Evolutionary conservation across 1,284 basidiomycete species (phyloP).

Genomic region (Mycena sp.): DNA sequence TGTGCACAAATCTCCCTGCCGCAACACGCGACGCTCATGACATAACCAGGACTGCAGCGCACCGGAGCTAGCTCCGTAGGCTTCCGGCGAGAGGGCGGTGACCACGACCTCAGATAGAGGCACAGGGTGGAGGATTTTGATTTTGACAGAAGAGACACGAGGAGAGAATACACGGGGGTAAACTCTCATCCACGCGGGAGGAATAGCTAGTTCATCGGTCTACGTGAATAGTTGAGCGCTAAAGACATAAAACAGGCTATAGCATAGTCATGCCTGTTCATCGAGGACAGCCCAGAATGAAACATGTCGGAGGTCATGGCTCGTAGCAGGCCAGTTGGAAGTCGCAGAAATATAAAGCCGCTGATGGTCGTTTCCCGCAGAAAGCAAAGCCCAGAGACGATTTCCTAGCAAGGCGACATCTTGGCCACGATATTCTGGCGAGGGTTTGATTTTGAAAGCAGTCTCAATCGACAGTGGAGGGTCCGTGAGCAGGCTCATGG

Average conservation of each 20-base stretch:
- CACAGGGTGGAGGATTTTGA: constrained; percentile 32
- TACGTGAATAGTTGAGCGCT: constrained; percentile 26
- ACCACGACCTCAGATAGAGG: constrained; percentile 55
- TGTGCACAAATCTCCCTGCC: constrained; percentile 55
- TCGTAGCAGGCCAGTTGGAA: not conserved
- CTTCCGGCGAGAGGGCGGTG: constrained; percentile 55
- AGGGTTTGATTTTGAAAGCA: constrained; percentile 9
- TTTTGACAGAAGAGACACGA: constrained; percentile 33
- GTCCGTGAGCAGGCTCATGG: constrained; percentile 9
- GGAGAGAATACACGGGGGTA: constrained; percentile 41
- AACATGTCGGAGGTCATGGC: not conserved
- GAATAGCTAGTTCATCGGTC: constrained; percentile 45
- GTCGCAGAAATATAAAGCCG: constrained; percentile 21
- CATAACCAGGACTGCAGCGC: constrained; percentile 55
- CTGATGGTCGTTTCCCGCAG: not conserved
- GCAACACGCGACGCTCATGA: constrained; percentile 53
- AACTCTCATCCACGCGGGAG: constrained; percentile 38
- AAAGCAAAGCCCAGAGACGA: constrained; percentile 7
- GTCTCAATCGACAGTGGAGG: constrained; percentile 5
- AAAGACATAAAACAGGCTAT: not conserved
- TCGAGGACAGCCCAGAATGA: constrained; percentile 29
- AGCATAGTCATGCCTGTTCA: constrained; percentile 30
- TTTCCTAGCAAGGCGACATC: constrained; percentile 16
- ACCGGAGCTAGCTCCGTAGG: constrained; percentile 49
- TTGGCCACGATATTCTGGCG: constrained; percentile 11